Conservation (phyloP, 371 early-diverging fungal species). For the Antonospora locustae region DNA sequence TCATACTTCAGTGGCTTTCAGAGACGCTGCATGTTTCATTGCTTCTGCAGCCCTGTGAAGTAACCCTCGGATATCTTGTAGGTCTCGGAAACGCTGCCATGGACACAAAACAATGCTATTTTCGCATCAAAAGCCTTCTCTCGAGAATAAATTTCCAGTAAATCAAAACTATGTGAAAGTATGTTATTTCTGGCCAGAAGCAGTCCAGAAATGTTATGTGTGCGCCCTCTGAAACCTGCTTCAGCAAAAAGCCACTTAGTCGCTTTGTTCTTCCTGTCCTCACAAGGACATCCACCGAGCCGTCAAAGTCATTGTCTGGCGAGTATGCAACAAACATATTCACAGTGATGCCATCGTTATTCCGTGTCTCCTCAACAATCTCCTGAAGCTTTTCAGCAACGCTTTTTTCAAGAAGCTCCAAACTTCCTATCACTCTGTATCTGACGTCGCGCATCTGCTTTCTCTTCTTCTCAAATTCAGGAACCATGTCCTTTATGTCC, state of each 20-base stretch:
- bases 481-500: conserved; percentile 67
- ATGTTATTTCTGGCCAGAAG: conserved; percentile 50
- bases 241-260: conserved; percentile 83
- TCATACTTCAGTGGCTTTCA: too few relatives aligned
- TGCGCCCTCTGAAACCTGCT: conserved; percentile 60
- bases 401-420: conserved; percentile 59
- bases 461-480: conserved; percentile 59
- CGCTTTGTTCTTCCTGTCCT: conserved; percentile 88
- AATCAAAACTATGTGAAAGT: conserved; percentile 32
- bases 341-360: conserved; percentile 62
- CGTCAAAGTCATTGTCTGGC: conserved; percentile 71
- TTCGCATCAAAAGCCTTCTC: neutral
- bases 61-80: too few relatives aligned
- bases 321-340: conserved; percentile 89
- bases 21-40: too few relatives aligned
- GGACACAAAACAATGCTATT: neutral
- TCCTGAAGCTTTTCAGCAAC: conserved; percentile 58
- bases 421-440: conserved; percentile 67
- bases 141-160: conserved; percentile 42
- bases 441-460: conserved; percentile 62
- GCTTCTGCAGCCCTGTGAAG: too few relatives aligned
- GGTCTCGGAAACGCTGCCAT: too few relatives aligned
- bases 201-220: conserved; percentile 36
- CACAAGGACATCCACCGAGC: conserved; percentile 66
- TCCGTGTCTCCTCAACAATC: conserved; percentile 60